Conservation (phyloP, 345 rosid genomes). For the Capsella bursapastoris region DNA sequence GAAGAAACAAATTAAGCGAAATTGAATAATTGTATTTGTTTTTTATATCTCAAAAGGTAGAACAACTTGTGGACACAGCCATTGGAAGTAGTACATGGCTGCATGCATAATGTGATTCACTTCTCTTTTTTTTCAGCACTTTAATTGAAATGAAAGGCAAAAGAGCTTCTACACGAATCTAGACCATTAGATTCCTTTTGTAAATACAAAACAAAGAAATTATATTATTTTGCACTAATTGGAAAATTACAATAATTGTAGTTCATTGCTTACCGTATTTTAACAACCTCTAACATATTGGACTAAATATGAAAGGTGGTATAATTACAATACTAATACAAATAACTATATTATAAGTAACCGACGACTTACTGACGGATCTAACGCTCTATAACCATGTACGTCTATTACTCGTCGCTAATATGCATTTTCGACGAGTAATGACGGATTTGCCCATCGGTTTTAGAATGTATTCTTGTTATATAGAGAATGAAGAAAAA, state of each 20-base stretch:
- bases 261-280: neutral
- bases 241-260: neutral
- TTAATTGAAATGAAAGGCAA: conserved; percentile 11
- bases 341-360: neutral
- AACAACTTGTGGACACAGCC: conserved; percentile 38
- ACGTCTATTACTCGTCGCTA: too few species aligned
- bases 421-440: too few species aligned
- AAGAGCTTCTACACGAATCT: conserved; percentile 29
- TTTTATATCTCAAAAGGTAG: conserved; percentile 8
- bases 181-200: conserved; percentile 17
- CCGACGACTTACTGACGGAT: too few species aligned
- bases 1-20: neutral
- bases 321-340: neutral
- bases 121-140: conserved; percentile 32
- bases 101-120: conserved; percentile 42
- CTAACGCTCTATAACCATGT: too few species aligned
- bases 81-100: conserved; percentile 27
- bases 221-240: neutral
- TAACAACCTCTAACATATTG: neutral
- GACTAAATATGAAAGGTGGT: too few species aligned
- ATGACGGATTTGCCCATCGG: too few species aligned
- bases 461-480: too few species aligned
- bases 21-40: neutral
- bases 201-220: neutral
- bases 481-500: neutral